phyloP scores from a whole-genome alignment of 202 grass and related monocot species.

The Setaria viridis region DNA sequence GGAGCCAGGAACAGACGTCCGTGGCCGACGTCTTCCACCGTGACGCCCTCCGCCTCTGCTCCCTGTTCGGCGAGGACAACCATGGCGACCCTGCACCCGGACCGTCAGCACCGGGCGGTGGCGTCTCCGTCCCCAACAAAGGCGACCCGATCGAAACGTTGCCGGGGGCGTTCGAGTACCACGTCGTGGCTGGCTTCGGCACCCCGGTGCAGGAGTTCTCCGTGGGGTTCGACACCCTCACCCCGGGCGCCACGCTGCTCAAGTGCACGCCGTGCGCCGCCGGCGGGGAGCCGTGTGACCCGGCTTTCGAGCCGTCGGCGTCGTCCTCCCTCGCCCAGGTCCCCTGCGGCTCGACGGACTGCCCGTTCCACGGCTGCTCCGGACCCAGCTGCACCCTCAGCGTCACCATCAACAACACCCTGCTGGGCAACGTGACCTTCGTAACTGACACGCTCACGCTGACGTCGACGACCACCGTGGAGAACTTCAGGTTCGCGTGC shows the following conservation, averaged over 20 bases:
- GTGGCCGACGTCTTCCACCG: slow-evolving; percentile 19
- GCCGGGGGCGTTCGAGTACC: slow-evolving; percentile 8
- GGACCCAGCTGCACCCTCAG: not conserved
- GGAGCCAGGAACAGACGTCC: not conserved
- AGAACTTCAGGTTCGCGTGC: slow-evolving; percentile 2
- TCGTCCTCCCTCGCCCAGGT: not conserved
- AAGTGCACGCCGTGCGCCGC: slow-evolving; percentile 16
- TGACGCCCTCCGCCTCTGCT: not conserved
- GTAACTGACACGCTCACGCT: slow-evolving; percentile 19
- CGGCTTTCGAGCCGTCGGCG: not conserved
- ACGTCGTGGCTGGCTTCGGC: slow-evolving; percentile 7
- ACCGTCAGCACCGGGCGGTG: not conserved
- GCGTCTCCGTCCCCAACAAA: not conserved
- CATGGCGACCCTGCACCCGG: not conserved
- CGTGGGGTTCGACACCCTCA: slow-evolving; percentile 6
- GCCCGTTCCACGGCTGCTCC: not conserved
- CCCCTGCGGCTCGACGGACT: slow-evolving; percentile 22
- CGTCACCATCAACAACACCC: not conserved
- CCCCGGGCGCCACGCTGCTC: not conserved
- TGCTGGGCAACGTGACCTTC: not conserved
- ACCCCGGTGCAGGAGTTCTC: not conserved
- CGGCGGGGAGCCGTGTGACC: not conserved
- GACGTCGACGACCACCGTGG: not conserved
- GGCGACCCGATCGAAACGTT: not conserved
- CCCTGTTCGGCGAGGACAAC: not conserved